Conservation (phyloP, 1,284 basidiomycete species). For the Tremellales sp. region DNA sequence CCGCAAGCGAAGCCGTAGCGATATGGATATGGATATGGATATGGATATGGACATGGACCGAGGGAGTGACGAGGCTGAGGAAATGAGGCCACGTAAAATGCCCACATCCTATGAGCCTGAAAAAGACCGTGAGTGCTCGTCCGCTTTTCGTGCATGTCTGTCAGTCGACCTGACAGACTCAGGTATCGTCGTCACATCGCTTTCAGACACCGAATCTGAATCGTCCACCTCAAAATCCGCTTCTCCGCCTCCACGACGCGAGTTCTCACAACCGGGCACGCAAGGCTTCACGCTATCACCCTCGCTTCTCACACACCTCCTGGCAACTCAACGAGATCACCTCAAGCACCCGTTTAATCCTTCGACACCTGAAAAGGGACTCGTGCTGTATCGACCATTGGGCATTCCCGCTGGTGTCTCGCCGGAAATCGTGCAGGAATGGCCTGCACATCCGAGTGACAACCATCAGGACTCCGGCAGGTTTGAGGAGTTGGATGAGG, state of each 20-base stretch:
- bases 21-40: conserved; percentile 22
- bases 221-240: conserved; percentile 21
- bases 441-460: conserved; percentile 11
- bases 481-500: conserved; percentile 32
- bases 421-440: conserved; percentile 19
- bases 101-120: conserved; percentile 42
- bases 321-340: conserved; percentile 31
- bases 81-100: background rate
- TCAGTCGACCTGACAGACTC: conserved; percentile 3
- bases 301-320: conserved; percentile 41
- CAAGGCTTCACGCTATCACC: conserved; percentile 43
- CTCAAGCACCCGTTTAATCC: too few relatives aligned
- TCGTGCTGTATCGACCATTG: conserved; percentile 40
- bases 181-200: conserved; percentile 41
- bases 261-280: conserved; percentile 37
- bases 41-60: conserved; percentile 21
- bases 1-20: too few relatives aligned
- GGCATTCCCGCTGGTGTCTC: conserved; percentile 9
- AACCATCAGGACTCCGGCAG: conserved; percentile 13
- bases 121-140: conserved; percentile 35
- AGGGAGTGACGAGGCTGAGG: too few relatives aligned
- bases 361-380: conserved; percentile 15
- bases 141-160: background rate
- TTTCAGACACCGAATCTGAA: conserved; percentile 25
- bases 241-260: conserved; percentile 18